Conservation (phyloP, 202 grass and related monocot species). For the Schoenoplectus tabernaemontani region DNA sequence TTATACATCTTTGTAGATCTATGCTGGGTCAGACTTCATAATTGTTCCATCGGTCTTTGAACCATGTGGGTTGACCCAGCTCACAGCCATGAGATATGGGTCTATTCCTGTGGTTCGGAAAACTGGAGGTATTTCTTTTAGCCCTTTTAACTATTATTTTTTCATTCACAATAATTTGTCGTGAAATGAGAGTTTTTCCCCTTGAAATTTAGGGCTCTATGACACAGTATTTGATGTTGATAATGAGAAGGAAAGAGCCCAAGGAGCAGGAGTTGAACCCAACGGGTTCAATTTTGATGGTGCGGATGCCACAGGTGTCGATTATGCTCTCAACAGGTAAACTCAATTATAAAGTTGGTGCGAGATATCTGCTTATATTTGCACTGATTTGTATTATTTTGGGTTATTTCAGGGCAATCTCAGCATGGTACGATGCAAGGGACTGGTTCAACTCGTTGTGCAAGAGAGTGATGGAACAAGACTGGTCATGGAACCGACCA, state of each 20-base stretch:
- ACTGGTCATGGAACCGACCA: constrained; percentile 97
- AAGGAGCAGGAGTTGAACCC: constrained; percentile 61
- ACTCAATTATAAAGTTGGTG: background rate
- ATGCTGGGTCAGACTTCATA: constrained; percentile 93
- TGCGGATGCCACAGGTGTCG: constrained; percentile 45
- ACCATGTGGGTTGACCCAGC: constrained; percentile 90
- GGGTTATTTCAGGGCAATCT: constrained; percentile 57
- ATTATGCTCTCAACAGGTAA: constrained; percentile 78
- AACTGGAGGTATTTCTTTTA: constrained; percentile 60
- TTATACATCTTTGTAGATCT: constrained; percentile 52
- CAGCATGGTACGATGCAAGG: constrained; percentile 50
- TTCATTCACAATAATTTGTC: no score
- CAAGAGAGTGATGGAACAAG: constrained; percentile 93
- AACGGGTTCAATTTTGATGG: constrained; percentile 91
- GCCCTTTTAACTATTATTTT: background rate
- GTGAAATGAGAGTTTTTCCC: no score
- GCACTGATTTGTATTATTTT: background rate
- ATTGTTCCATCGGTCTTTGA: constrained; percentile 93
- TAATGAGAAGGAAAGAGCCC: constrained; percentile 66
- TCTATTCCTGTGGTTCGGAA: constrained; percentile 87
- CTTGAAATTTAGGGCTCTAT: constrained; percentile 60
- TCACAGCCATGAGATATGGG: constrained; percentile 94
- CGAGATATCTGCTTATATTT: background rate
- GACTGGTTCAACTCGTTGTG: constrained; percentile 63
- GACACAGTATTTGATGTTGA: constrained; percentile 87